phyloP scores from a whole-genome alignment of 2,329 filamentous ascomycete species.

The Calonectria pauciramosa region DNA sequence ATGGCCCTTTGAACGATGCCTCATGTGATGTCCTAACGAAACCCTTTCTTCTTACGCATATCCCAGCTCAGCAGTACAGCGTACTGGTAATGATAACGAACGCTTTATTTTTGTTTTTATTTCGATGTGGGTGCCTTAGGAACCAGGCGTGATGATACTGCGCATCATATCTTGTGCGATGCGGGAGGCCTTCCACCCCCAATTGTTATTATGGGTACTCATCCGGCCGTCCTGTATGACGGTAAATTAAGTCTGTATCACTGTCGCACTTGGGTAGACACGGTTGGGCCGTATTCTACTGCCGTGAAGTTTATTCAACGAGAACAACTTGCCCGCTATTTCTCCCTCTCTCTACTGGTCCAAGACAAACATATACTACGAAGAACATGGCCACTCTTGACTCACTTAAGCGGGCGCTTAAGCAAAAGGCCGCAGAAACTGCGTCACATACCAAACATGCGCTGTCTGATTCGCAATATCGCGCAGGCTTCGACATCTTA shows the following conservation, averaged over 20 bases:
- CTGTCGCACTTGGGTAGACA: not conserved
- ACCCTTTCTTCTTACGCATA: too few relatives aligned
- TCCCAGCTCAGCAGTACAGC: not conserved
- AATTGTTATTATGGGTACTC: not conserved
- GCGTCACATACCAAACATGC: slow-evolving; percentile 45
- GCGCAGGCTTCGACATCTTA: slow-evolving; percentile 61
- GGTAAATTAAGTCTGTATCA: not conserved
- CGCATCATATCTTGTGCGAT: not conserved
- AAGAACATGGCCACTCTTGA: slow-evolving; percentile 53
- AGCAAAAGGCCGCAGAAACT: slow-evolving; percentile 45
- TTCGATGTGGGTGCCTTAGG: not conserved
- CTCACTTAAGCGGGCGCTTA: slow-evolving; percentile 57
- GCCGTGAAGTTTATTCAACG: not conserved
- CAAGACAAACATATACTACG: not conserved
- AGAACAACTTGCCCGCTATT: not conserved
- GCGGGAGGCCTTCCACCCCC: not conserved
- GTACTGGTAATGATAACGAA: not conserved
- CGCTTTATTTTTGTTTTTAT: not conserved
- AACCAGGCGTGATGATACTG: not conserved
- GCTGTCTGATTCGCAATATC: slow-evolving; percentile 64
- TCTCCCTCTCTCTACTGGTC: not conserved
- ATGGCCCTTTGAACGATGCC: not conserved
- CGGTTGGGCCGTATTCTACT: not conserved
- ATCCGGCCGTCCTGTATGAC: not conserved
- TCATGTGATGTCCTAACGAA: not conserved